Conservation (phyloP, 345 rosid species). For the Hypericum androsaemum region DNA sequence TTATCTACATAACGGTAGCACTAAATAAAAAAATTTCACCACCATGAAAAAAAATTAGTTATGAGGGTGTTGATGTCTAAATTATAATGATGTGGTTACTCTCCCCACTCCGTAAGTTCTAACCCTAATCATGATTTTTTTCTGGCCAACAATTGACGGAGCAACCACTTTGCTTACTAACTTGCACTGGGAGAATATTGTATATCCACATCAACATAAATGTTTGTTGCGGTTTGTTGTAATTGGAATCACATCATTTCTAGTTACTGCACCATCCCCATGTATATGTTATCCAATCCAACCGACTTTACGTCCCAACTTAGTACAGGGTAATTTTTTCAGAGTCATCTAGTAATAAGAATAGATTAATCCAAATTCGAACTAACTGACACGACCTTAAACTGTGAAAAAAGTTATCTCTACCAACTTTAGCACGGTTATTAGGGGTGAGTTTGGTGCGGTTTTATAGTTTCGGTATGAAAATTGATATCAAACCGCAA, state of each 20-base stretch:
- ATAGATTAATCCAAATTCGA: too few relatives aligned
- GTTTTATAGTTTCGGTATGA: too few relatives aligned
- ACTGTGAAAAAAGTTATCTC: too few relatives aligned
- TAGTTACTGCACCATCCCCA: neutral
- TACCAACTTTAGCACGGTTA: too few relatives aligned
- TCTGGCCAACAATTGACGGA: conserved; percentile 56
- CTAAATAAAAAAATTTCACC: conserved; percentile 5
- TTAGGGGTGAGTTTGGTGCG: too few relatives aligned
- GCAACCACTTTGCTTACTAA: conserved; percentile 39
- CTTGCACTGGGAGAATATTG: conserved; percentile 11
- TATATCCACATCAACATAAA: conserved; percentile 10
- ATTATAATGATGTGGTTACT: conserved; percentile 39
- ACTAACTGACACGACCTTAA: too few relatives aligned
- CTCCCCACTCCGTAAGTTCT: conserved; percentile 29
- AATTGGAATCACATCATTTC: conserved; percentile 1
- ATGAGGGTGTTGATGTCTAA: neutral
- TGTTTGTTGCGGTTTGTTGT: conserved; percentile 15
- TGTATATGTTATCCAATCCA: too few relatives aligned
- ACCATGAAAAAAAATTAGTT: neutral
- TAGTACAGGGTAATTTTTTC: too few relatives aligned
- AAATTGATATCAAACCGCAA: too few relatives aligned
- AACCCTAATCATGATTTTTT: conserved; percentile 45
- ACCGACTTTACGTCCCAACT: too few relatives aligned
- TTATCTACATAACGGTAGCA: conserved; percentile 22
- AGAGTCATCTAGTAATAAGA: too few relatives aligned